Evolutionary conservation across 2,329 filamentous ascomycete species (phyloP), one percentile per base, ranked within the genome.

Genomic region (Xylaria sp.): DNA sequence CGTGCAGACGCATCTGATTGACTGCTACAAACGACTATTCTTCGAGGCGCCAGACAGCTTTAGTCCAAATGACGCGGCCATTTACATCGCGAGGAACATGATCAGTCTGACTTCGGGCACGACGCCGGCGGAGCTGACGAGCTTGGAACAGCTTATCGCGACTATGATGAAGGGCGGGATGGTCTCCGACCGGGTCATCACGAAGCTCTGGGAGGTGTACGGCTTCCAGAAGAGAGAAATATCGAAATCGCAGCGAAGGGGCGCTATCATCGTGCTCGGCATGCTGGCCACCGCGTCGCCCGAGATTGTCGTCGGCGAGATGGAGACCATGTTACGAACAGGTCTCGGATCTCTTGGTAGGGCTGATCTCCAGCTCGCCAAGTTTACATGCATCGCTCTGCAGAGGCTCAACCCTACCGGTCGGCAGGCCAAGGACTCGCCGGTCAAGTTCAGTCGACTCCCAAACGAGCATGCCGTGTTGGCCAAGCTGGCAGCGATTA

Each of bases 121-220:
- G 1, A 96, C 93, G 0, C 91, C 93, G 0, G 94, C 95, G 1
- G 94, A 99, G 70, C 78, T 99, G 50, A 99, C 94, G 0, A 97
- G 92, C 43, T 80, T 99, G 7, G 94, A 99, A 73, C 94, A 99
- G 72, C 80, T 99, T 2, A 80, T 99, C 6, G 91, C 90, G 58
- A 97, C 92, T 0, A 99, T 99, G 94, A 96, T 97, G 91, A 95
- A 92, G 74, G 87, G 88, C 37, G 91, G 91, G 13, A 83, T 92
- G 71, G 87, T 99, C 58, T 88, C 90, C 1, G 91, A 95, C 18
- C 78, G 89, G 1, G 93, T 99, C 45, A 83, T 97, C 44, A 83
- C 89, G 48, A 99, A 97, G 76, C 78, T 99, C 5, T 99, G 95
- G 94, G 92, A 96, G 68, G 92, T 99, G 2, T 99, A 99, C 68